phyloP scores from a whole-genome alignment of 2,329 filamentous ascomycete species.

The Helminthosporium solani region DNA sequence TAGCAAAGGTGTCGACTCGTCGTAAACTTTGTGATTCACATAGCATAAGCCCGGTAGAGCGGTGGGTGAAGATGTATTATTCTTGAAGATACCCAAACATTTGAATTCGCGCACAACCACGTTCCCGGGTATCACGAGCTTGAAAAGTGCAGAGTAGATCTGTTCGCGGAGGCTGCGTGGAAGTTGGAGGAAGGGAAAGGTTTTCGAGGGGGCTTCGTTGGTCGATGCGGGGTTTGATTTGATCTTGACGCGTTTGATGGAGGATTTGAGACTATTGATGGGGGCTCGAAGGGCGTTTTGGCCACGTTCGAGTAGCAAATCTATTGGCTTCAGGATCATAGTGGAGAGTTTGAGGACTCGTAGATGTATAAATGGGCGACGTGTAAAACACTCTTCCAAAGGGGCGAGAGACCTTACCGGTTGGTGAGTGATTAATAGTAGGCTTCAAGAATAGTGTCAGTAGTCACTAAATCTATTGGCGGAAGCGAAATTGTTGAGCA shows the following conservation, averaged over 20 bases:
- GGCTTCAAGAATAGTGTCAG: no score
- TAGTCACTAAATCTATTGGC: no score
- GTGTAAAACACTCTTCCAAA: no score
- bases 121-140: neutral
- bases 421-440: no score
- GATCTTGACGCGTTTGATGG: neutral
- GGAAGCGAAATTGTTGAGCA: no score
- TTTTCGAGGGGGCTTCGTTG: neutral
- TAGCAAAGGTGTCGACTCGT: neutral
- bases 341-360: neutral
- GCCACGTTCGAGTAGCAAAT: neutral
- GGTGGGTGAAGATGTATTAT: neutral
- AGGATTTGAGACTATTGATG: neutral
- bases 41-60: conserved; percentile 3
- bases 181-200: neutral
- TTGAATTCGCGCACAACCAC: neutral
- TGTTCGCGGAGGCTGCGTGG: neutral
- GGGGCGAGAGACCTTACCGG: no score
- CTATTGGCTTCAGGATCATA: neutral
- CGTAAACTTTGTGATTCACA: neutral
- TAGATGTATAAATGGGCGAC: neutral
- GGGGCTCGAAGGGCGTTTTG: neutral
- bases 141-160: conserved; percentile 1
- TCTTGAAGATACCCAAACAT: neutral
- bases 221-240: neutral